Conservation (phyloP, 768 basidiomycete genomes). For the Pisolithus orientalis region DNA sequence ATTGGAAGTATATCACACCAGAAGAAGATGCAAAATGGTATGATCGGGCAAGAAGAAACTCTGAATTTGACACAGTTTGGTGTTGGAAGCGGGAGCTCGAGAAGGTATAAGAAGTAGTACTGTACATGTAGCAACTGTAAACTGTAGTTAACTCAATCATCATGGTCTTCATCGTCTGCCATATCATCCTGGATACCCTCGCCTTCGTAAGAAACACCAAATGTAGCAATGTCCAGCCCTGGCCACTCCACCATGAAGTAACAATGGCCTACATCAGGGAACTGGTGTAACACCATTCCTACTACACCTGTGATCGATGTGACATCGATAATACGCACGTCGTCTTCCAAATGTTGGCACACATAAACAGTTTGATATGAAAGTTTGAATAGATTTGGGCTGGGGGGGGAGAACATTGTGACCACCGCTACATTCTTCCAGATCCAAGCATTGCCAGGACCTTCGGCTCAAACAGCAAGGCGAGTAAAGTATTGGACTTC, state of each 20-base stretch:
- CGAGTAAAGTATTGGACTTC: neutral
- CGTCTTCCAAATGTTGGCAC: neutral
- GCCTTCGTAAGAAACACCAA: neutral
- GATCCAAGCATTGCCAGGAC: too few species aligned
- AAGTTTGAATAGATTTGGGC: neutral
- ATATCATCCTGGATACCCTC: neutral
- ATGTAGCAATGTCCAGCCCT: neutral
- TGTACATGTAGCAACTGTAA: neutral
- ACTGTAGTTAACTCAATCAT: neutral
- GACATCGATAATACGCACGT: neutral
- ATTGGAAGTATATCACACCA: too few species aligned
- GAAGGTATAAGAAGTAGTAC: neutral
- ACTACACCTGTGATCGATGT: neutral
- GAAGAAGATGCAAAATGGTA: neutral
- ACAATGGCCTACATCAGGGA: neutral
- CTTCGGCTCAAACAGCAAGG: neutral
- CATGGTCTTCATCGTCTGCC: neutral
- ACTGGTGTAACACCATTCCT: neutral
- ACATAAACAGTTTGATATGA: neutral
- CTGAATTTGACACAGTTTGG: neutral
- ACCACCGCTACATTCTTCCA: neutral
- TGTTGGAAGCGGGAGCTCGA: neutral
- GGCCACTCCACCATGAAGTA: neutral
- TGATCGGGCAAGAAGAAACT: neutral
- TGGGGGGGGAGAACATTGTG: neutral